Evolutionary conservation across 2,329 filamentous ascomycete species (phyloP), one percentile per base, ranked within the genome.

Genomic region (Colletotrichum tabaci): DNA sequence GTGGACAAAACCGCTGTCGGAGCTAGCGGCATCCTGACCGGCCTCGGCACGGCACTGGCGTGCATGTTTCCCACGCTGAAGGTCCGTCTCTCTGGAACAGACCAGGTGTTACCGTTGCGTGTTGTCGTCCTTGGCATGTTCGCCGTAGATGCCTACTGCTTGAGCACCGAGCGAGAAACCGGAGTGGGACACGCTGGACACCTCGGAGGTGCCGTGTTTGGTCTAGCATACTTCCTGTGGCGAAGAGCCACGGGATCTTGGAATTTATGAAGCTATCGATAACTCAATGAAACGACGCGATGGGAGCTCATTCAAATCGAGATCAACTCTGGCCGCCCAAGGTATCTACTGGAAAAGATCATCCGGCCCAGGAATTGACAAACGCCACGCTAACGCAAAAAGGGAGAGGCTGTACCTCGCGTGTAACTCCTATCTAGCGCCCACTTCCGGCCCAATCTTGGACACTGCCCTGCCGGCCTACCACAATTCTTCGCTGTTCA

Each of bases 401-500:
- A 57, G 50, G 21, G 49, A 52, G 50, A 57, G 46, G 42, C 50
- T 30, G 30, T 44, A 47, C 65, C 52, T 21, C 47, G 44, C 35
- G 18, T 35, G 8, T 8, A 38, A 55, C 65, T 10, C 21, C 13
- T 53, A 23, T 23, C 35, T 10, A 53, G 26, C 60, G 30, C 26
- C 21, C 40, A n/a, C 26, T 55, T 21, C 21, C 63, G 30, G 15
- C 3, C 9, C 40, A 56, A 8, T 35, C 46, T 16, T 50, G 23
- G 30, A 40, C 47, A 35, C 21, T 40, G 7, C 44, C 15, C 23
- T 38, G 21, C n/a, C 38, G 1, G n/a, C 2, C 46, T 52, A 72
- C 69, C 69, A 72, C 58, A 72, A 8, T n/a, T 68, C 66, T 35
- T 72, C 69, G 35, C 69, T 72, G 21, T 72, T 69, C 16, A 72